Percentiles rank a stretch among this genome's conserved stretches.
These are phyloP conservation scores for Apostasia shenzhenica DNA, from an alignment of 106 monocot species.

Conservation along the genomic window DNA sequence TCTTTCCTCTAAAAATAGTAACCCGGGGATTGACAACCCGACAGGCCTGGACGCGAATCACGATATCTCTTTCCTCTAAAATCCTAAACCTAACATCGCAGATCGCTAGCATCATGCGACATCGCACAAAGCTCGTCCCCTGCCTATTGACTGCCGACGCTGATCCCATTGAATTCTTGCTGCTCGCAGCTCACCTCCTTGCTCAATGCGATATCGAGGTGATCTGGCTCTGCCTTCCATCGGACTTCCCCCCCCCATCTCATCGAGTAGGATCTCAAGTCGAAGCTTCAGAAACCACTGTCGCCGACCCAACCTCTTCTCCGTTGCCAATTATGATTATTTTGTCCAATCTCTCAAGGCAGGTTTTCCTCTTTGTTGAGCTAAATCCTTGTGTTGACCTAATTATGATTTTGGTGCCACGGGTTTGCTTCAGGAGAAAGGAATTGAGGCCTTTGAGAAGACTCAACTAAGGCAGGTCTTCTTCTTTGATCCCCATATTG, in stretches of 20 bases:
- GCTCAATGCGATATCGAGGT: slow-evolving; percentile 47
- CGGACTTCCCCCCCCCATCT: slow-evolving; percentile 53
- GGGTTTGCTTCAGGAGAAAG: slow-evolving; percentile 30
- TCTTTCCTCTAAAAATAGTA: too few relatives aligned
- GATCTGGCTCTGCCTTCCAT: slow-evolving; percentile 52
- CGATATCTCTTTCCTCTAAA: too few relatives aligned
- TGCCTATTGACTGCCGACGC: too few relatives aligned
- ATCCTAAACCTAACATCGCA: too few relatives aligned
- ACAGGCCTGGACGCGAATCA: too few relatives aligned
- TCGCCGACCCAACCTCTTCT: slow-evolving; percentile 45
- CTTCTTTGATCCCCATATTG: slow-evolving; percentile 95
- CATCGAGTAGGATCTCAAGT: slow-evolving; percentile 69
- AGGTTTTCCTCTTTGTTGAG: not conserved
- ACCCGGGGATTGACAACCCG: too few relatives aligned
- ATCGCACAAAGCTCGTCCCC: slow-evolving; percentile 38
- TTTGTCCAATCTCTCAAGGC: slow-evolving; percentile 54
- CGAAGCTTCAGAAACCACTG: slow-evolving; percentile 29
- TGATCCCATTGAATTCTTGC: too few relatives aligned
- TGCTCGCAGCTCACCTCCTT: not conserved
- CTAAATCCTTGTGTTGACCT: not conserved
- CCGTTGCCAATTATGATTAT: slow-evolving; percentile 52
- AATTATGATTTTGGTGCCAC: not conserved
- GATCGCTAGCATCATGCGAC: slow-evolving; percentile 21
- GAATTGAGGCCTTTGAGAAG: slow-evolving; percentile 52
- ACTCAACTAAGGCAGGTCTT: slow-evolving; percentile 77